These are phyloP conservation scores for Alternaria dauci DNA, from an alignment of 2,329 filamentous ascomycete genomes.

Conservation along the genomic window DNA sequence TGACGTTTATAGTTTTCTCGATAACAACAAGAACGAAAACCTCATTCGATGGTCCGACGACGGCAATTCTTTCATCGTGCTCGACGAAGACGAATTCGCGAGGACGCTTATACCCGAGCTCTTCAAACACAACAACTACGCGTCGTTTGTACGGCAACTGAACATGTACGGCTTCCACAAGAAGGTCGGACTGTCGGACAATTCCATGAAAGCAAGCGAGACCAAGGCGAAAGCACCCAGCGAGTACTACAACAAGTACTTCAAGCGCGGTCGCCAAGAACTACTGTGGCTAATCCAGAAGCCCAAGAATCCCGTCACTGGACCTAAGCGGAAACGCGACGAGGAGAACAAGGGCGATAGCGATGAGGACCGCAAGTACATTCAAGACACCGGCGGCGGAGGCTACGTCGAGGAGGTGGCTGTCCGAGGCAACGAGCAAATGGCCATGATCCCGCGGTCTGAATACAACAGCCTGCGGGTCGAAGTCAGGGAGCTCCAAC, in stretches of 20 bases:
- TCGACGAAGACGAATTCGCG: constrained; percentile 92
- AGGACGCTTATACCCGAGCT: constrained; percentile 76
- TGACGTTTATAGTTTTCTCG: constrained; percentile 76
- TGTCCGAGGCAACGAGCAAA: constrained; percentile 50
- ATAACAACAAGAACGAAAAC: constrained; percentile 91
- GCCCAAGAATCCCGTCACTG: constrained; percentile 73
- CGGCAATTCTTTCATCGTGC: constrained; percentile 93
- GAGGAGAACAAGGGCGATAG: constrained; percentile 74
- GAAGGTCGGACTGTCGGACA: constrained; percentile 80
- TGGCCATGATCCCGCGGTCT: constrained; percentile 68
- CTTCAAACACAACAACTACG: constrained; percentile 83
- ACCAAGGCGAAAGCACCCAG: constrained; percentile 97
- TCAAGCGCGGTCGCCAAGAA: constrained; percentile 90
- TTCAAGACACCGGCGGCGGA: constrained; percentile 55
- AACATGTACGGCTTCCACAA: constrained; percentile 67
- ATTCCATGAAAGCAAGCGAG: constrained; percentile 96
- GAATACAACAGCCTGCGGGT: constrained; percentile 80
- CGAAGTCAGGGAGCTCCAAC: constrained; percentile 82
- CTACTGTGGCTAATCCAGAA: constrained; percentile 97
- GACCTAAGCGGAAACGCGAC: constrained; percentile 58
- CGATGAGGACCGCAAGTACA: constrained; percentile 66
- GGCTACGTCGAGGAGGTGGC: constrained; percentile 54
- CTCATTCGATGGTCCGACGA: constrained; percentile 97
- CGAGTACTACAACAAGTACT: constrained; percentile 97
- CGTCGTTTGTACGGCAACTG: constrained; percentile 77